A percentile compares a stretch with the other conserved stretches of the same genome.
These are phyloP conservation scores for Albugo laibachii DNA, from an alignment of 352 stramenopile genomes.

Conservation along the genomic window DNA sequence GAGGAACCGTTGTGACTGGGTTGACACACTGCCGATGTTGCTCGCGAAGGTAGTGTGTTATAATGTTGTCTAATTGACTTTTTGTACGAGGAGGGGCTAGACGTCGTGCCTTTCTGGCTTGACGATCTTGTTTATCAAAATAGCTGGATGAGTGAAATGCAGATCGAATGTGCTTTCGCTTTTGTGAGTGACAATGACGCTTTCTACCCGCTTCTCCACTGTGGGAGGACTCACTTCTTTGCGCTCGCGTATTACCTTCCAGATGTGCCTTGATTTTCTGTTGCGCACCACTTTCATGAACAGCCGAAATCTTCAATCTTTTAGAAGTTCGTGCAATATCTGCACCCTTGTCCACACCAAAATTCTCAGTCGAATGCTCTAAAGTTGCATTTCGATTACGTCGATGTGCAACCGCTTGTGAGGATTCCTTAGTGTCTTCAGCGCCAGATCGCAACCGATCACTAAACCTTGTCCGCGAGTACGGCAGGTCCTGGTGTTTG, in stretches of 20 bases:
- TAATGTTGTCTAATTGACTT: slow-evolving; percentile 64
- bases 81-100: not conserved
- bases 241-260: no score
- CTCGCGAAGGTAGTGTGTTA: slow-evolving; percentile 71
- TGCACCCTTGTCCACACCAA: not conserved
- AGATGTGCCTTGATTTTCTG: no score
- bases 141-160: slow-evolving; percentile 7
- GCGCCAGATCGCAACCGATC: no score
- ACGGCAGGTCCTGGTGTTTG: no score
- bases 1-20: slow-evolving; percentile 67
- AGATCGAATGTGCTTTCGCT: slow-evolving; percentile 7
- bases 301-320: not conserved
- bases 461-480: no score
- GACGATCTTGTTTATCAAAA: not conserved
- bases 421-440: not conserved
- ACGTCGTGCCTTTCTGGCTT: not conserved
- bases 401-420: not conserved
- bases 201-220: no score
- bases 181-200: slow-evolving; percentile 3
- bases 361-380: not conserved
- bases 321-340: not conserved
- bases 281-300: not conserved
- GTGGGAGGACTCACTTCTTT: no score
- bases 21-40: slow-evolving; percentile 78
- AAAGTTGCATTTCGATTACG: not conserved